phyloP scores from a whole-genome alignment of 495 filamentous ascomycete genomes.

The Aspergillus nidulans region DNA sequence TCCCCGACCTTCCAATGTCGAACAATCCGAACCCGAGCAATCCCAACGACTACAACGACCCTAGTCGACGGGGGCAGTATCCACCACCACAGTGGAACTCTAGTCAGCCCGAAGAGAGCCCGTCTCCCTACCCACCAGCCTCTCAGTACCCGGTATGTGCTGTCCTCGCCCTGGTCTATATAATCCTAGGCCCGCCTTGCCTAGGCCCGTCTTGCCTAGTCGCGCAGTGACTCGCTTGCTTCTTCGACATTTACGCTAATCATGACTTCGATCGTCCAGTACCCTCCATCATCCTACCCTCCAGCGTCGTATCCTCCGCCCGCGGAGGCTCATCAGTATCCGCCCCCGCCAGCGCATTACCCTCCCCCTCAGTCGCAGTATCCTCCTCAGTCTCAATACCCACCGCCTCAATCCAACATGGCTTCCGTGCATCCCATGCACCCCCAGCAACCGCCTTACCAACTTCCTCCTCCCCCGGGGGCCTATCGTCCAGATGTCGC shows the following conservation, averaged over 20 bases:
- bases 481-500: slow-evolving; percentile 39
- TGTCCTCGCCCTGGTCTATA: slow-evolving; percentile 12
- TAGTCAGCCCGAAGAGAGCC: slow-evolving; percentile 41
- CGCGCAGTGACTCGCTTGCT: slow-evolving; percentile 5
- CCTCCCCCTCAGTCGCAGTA: slow-evolving; percentile 31
- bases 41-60: slow-evolving; percentile 38
- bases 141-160: slow-evolving; percentile 43
- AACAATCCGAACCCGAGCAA: slow-evolving; percentile 37
- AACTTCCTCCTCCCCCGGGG: slow-evolving; percentile 38
- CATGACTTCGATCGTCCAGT: slow-evolving; percentile 16
- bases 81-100: slow-evolving; percentile 45
- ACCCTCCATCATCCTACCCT: slow-evolving; percentile 17
- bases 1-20: slow-evolving; percentile 43
- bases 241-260: slow-evolving; percentile 5
- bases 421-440: slow-evolving; percentile 36
- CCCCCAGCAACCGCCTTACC: slow-evolving; percentile 36
- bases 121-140: slow-evolving; percentile 28
- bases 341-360: slow-evolving; percentile 29
- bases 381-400: slow-evolving; percentile 31
- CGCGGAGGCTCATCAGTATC: slow-evolving; percentile 34
- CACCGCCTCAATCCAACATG: slow-evolving; percentile 39
- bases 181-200: background rate
- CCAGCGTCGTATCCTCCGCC: slow-evolving; percentile 39
- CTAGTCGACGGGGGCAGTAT: slow-evolving; percentile 43
- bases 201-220: too few relatives aligned